Evolutionary conservation across 164 flowering plant genomes (phyloP).

Genomic region (Hamamelis virginiana): DNA sequence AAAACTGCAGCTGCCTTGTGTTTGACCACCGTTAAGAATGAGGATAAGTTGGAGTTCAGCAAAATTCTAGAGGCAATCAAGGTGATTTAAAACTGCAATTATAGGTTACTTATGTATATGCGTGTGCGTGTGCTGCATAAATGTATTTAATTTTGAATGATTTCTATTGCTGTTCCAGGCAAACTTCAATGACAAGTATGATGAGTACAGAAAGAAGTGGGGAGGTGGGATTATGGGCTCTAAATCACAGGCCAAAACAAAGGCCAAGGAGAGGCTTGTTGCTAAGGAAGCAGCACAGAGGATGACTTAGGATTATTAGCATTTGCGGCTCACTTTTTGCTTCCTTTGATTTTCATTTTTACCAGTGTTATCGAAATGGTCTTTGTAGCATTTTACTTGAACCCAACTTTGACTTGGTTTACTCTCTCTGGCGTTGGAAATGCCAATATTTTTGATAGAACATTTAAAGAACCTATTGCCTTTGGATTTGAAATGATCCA

Average conservation of each 20-base stretch:
- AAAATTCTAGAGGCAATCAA: slow-evolving; percentile 76
- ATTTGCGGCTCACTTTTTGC: too few species aligned
- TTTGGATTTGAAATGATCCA: too few species aligned
- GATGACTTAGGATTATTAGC: slow-evolving; percentile 32
- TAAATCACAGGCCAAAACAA: slow-evolving; percentile 77
- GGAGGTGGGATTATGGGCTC: slow-evolving; percentile 91
- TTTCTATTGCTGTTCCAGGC: slow-evolving; percentile 34
- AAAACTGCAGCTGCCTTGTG: slow-evolving; percentile 79
- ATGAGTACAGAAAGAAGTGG: slow-evolving; percentile 82
- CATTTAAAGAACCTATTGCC: too few species aligned
- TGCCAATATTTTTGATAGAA: too few species aligned
- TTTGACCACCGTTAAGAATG: slow-evolving; percentile 78
- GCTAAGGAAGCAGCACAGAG: slow-evolving; percentile 84
- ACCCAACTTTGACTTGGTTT: too few species aligned
- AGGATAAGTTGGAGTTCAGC: slow-evolving; percentile 86
- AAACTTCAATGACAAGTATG: slow-evolving; percentile 70
- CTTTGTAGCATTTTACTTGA: too few species aligned
- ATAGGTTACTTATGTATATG: too few species aligned
- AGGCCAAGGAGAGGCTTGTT: slow-evolving; percentile 63
- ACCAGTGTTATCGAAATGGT: too few species aligned
- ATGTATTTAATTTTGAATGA: not conserved
- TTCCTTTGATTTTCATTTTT: too few species aligned
- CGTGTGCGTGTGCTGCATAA: too few species aligned
- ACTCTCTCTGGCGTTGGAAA: too few species aligned
- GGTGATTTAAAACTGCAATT: slow-evolving; percentile 31